phyloP scores from a whole-genome alignment of 73 alveolate species.

The Diophrys sp. region DNA sequence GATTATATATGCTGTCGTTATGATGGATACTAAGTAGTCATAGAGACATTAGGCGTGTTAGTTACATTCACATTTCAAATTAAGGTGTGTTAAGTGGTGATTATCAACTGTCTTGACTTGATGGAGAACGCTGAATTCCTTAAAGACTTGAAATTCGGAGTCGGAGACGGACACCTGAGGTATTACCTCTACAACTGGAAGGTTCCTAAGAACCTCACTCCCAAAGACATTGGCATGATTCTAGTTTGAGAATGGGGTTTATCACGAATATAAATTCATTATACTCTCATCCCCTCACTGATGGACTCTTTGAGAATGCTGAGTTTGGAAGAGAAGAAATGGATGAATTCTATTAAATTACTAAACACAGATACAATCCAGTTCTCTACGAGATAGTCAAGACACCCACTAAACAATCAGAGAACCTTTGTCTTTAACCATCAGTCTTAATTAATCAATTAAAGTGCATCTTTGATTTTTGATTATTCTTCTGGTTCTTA shows the following conservation, averaged over 20 bases:
- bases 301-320: background rate
- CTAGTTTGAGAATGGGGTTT: constrained; percentile 35
- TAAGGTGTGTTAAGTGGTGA: no score
- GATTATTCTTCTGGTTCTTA: no score
- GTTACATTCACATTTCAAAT: no score
- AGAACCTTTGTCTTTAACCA: no score
- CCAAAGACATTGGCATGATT: constrained; percentile 40
- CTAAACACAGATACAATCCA: constrained; percentile 18
- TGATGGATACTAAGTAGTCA: no score
- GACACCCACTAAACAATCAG: constrained; percentile 8
- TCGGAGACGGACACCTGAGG: constrained; percentile 87
- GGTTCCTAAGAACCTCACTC: constrained; percentile 13
- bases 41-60: no score
- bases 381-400: constrained; percentile 49
- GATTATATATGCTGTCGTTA: no score
- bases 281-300: no score
- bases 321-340: constrained; percentile 17
- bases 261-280: constrained; percentile 15
- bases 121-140: constrained; percentile 86
- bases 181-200: constrained; percentile 95
- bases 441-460: no score
- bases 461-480: no score
- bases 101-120: constrained; percentile 69
- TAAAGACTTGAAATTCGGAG: constrained; percentile 70
- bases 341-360: constrained; percentile 6